Conservation (phyloP, 441 rosid genomes). For the Populus tomentosa region DNA sequence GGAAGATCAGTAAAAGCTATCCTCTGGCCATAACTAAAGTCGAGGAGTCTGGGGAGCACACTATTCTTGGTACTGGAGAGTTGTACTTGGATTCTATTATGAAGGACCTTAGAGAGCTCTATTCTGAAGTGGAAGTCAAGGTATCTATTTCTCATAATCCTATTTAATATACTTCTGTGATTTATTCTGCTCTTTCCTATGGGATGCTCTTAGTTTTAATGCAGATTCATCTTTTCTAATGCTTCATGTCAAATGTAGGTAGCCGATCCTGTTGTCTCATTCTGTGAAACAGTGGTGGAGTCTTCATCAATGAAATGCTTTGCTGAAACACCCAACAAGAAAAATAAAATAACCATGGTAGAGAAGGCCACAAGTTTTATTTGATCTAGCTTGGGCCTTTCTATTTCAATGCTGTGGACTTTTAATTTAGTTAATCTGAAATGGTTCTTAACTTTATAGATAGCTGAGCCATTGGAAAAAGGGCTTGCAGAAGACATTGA, state of each 20-base stretch:
- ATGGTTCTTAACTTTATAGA: conserved; percentile 38
- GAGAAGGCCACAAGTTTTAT: conserved; percentile 11
- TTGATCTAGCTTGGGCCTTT: not conserved
- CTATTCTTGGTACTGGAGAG: conserved; percentile 95
- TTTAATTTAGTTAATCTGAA: not conserved
- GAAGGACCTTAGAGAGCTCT: conserved; percentile 98
- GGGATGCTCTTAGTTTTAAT: not conserved
- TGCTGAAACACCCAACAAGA: conserved; percentile 98
- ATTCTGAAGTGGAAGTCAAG: conserved; percentile 99
- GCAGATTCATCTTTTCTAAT: conserved; percentile 2
- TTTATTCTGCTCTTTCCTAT: not conserved
- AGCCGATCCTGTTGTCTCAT: conserved; percentile 95
- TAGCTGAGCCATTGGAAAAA: conserved; percentile 96
- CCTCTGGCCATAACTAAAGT: conserved; percentile 96
- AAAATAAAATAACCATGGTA: conserved; percentile 96
- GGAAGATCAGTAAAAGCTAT: conserved; percentile 98
- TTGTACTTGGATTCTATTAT: conserved; percentile 92
- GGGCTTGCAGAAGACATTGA: conserved; percentile 97
- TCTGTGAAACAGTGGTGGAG: conserved; percentile 97
- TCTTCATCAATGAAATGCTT: conserved; percentile 96
- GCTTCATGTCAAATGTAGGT: conserved; percentile 44
- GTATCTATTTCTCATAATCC: conserved; percentile 28
- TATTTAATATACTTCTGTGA: conserved; percentile 8
- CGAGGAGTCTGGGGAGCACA: conserved; percentile 98
- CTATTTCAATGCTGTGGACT: not conserved